Evolutionary conservation across 2,329 filamentous ascomycete species (phyloP).

Genomic region (Mycosphaerella arachidis): DNA sequence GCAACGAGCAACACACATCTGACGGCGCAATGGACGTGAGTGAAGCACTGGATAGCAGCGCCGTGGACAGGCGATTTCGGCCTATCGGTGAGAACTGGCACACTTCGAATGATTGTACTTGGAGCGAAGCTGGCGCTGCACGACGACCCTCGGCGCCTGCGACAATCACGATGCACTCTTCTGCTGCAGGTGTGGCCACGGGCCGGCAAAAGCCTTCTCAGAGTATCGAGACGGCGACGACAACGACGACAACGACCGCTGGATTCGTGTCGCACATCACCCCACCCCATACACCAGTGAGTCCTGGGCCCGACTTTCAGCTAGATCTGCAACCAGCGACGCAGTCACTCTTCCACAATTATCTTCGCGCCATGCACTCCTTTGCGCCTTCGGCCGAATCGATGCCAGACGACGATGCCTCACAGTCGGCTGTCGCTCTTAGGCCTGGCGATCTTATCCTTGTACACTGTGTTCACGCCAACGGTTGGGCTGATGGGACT

Average conservation of each 20-base stretch:
- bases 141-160: slow-evolving; percentile 9
- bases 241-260: slow-evolving; percentile 13
- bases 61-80: slow-evolving; percentile 1
- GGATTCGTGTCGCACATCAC: slow-evolving; percentile 22
- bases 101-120: background rate
- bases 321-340: slow-evolving; percentile 39
- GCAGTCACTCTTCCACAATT: slow-evolving; percentile 72
- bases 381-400: slow-evolving; percentile 72
- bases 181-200: slow-evolving; percentile 1
- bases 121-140: background rate
- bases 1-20: slow-evolving; percentile 3
- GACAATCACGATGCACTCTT: background rate
- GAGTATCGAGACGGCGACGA: slow-evolving; percentile 4
- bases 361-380: slow-evolving; percentile 87
- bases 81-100: slow-evolving; percentile 9
- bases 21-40: background rate
- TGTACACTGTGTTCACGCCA: slow-evolving; percentile 94
- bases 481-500: slow-evolving; percentile 97
- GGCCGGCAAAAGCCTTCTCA: slow-evolving; percentile 3
- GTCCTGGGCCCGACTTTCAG: slow-evolving; percentile 12
- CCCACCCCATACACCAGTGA: slow-evolving; percentile 17
- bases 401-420: slow-evolving; percentile 56
- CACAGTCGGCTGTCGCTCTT: slow-evolving; percentile 71
- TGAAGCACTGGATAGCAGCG: background rate
- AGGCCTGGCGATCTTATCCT: slow-evolving; percentile 88